A percentile compares a stretch with the other conserved stretches of the same genome.
Evolutionary conservation across 257 asterid genomes (phyloP).

Genomic region (Rubia yunnanensis): DNA sequence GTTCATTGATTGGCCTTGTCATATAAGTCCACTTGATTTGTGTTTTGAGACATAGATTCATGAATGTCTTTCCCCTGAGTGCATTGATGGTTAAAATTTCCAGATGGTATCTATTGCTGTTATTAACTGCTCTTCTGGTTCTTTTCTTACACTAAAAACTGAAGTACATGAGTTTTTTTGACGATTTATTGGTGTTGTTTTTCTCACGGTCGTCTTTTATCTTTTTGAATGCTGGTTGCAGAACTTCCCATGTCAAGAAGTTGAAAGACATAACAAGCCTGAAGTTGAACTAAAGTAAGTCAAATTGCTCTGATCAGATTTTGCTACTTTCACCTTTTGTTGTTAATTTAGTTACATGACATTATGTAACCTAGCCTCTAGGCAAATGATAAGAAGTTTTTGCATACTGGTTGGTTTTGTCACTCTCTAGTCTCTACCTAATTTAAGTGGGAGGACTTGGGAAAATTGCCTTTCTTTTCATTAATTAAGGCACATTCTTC

Average conservation of each 20-base stretch:
- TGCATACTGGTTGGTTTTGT: neutral
- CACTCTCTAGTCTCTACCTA: neutral
- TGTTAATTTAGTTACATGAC: conserved; percentile 1
- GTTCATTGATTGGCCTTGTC: neutral
- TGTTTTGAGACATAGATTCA: neutral
- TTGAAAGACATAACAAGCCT: conserved; percentile 98
- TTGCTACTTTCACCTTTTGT: neutral
- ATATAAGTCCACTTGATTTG: neutral
- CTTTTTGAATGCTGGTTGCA: conserved; percentile 32
- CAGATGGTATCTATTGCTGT: neutral
- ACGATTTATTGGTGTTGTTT: neutral
- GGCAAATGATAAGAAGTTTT: neutral
- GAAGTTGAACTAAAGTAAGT: conserved; percentile 97
- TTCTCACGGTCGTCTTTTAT: neutral
- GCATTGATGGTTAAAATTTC: neutral
- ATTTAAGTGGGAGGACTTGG: neutral
- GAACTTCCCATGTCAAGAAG: conserved; percentile 99
- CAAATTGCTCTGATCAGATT: neutral
- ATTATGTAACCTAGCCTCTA: neutral
- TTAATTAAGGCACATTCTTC: neutral
- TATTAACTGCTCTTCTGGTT: neutral
- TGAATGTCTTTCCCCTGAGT: neutral
- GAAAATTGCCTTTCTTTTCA: neutral
- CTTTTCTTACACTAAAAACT: neutral
- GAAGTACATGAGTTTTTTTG: neutral